Evolutionary conservation across 495 filamentous ascomycete genomes (phyloP).

Genomic region (Penicillium psychrofluorescens): DNA sequence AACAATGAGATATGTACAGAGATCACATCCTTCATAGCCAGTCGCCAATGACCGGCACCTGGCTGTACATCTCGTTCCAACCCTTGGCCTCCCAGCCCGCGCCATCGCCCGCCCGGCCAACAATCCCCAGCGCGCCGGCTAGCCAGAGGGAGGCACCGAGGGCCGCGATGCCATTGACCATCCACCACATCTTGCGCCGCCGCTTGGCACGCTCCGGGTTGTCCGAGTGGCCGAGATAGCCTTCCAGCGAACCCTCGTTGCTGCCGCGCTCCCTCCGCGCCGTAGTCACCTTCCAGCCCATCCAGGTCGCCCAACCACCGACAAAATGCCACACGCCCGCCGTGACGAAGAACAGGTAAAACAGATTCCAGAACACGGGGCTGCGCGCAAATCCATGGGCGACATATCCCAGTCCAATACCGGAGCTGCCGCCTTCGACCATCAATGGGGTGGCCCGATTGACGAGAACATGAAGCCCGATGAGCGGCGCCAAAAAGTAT

Average conservation of each 20-base stretch:
- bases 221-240: constrained; percentile 30
- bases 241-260: constrained; percentile 32
- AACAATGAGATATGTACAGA: constrained; percentile 3
- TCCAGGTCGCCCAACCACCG: constrained; percentile 76
- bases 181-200: constrained; percentile 58
- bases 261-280: constrained; percentile 22
- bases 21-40: constrained; percentile 32
- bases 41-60: constrained; percentile 43
- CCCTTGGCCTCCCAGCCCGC: constrained; percentile 71
- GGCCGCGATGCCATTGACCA: constrained; percentile 55
- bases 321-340: constrained; percentile 71
- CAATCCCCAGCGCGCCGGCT: constrained; percentile 69
- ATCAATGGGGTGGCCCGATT: constrained; percentile 64
- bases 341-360: constrained; percentile 61
- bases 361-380: constrained; percentile 53
- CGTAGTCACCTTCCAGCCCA: constrained; percentile 44
- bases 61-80: constrained; percentile 64
- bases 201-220: constrained; percentile 29
- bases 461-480: constrained; percentile 62
- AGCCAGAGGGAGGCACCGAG: constrained; percentile 62
- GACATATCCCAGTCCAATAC: constrained; percentile 73
- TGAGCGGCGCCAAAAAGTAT: constrained; percentile 54
- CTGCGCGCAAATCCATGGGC: constrained; percentile 77
- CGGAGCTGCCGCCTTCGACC: constrained; percentile 74
- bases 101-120: constrained; percentile 63